These are phyloP conservation scores for Trichoderma koningii DNA, from an alignment of 2,329 filamentous ascomycete genomes.

Conservation along the genomic window DNA sequence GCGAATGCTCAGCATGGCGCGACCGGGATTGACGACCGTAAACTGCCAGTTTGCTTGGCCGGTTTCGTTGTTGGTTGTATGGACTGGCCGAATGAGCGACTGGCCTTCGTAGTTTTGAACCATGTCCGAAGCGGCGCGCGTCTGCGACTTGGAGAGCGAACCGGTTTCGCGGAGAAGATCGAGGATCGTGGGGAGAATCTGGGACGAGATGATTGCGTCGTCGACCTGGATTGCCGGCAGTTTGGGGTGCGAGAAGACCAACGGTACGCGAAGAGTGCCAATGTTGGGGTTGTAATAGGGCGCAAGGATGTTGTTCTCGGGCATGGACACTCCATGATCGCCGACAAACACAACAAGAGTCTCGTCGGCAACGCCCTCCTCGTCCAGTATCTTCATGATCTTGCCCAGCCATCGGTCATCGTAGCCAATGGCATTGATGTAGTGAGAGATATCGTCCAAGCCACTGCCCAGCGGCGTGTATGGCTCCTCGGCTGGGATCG, in stretches of 20 bases:
- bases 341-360: slow-evolving; percentile 40
- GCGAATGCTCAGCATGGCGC: slow-evolving; percentile 40
- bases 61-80: slow-evolving; percentile 27
- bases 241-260: slow-evolving; percentile 40
- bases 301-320: slow-evolving; percentile 37
- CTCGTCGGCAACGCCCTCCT: slow-evolving; percentile 39
- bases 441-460: slow-evolving; percentile 39
- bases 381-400: slow-evolving; percentile 37
- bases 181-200: slow-evolving; percentile 41
- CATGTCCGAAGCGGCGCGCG: slow-evolving; percentile 35
- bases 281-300: slow-evolving; percentile 41
- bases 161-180: slow-evolving; percentile 40
- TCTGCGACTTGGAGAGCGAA: slow-evolving; percentile 37
- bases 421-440: slow-evolving; percentile 40
- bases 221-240: slow-evolving; percentile 39
- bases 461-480: slow-evolving; percentile 36
- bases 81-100: slow-evolving; percentile 39
- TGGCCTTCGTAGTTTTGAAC: slow-evolving; percentile 41
- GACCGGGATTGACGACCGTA: slow-evolving; percentile 40
- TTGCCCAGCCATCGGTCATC: slow-evolving; percentile 40
- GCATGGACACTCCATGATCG: slow-evolving; percentile 40
- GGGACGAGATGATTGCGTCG: slow-evolving; percentile 39
- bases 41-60: slow-evolving; percentile 40
- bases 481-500: slow-evolving; percentile 35
- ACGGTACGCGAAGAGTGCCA: slow-evolving; percentile 39